These are phyloP conservation scores for Hamamelis virginiana DNA, from an alignment of 164 flowering plant species.

Conservation along the genomic window DNA sequence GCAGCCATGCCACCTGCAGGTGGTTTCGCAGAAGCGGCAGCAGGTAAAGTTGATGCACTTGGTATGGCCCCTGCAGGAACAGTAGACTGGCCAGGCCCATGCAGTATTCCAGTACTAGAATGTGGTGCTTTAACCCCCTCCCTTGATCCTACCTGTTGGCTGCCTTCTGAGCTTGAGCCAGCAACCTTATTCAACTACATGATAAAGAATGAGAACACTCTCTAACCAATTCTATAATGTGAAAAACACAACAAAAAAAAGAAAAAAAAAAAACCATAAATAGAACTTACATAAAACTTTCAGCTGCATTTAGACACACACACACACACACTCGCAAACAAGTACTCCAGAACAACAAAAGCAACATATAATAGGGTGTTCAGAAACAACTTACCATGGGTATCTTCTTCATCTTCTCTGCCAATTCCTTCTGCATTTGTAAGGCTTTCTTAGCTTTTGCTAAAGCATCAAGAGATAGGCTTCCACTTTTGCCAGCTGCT, in stretches of 20 bases:
- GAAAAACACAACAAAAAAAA: background rate
- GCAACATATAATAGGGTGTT: background rate
- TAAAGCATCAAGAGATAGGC: slow-evolving; percentile 86
- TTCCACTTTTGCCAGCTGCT: slow-evolving; percentile 80
- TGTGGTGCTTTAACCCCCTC: slow-evolving; percentile 33
- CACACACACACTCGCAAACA: background rate
- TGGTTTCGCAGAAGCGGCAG: slow-evolving; percentile 27
- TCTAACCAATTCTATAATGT: background rate
- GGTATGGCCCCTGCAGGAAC: slow-evolving; percentile 22
- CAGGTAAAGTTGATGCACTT: slow-evolving; percentile 28
- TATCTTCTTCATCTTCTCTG: slow-evolving; percentile 83
- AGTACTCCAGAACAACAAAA: background rate
- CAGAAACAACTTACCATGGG: slow-evolving; percentile 52
- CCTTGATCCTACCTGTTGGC: slow-evolving; percentile 25
- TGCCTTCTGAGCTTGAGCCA: slow-evolving; percentile 36
- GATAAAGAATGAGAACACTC: slow-evolving; percentile 1
- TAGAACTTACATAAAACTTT: background rate
- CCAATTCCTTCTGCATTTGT: slow-evolving; percentile 79
- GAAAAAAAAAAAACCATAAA: slow-evolving; percentile 1
- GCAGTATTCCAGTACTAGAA: slow-evolving; percentile 22
- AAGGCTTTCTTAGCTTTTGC: slow-evolving; percentile 88
- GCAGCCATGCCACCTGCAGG: slow-evolving; percentile 35
- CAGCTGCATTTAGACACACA: too few relatives aligned
- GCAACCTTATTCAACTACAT: slow-evolving; percentile 63
- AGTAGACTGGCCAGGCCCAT: slow-evolving; percentile 20